Conservation (phyloP, 768 basidiomycete genomes). For the Cyclocybe cylindracea region DNA sequence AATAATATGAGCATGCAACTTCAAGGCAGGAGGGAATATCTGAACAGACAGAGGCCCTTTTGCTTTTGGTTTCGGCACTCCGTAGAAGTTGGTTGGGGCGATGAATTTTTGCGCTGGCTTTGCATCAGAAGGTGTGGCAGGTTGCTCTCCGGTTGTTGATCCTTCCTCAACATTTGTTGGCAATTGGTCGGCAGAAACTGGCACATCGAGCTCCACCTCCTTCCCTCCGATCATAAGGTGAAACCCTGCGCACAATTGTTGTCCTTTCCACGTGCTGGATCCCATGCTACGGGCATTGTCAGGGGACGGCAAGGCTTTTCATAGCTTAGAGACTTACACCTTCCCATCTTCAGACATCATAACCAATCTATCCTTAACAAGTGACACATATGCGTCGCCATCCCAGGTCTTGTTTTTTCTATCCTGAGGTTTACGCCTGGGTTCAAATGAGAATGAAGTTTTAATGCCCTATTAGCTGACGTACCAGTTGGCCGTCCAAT, state of each 20-base stretch:
- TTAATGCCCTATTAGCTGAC: constrained; percentile 2
- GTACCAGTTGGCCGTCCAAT: constrained; percentile 73
- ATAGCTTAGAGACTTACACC: constrained; percentile 43
- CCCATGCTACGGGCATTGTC: constrained; percentile 49
- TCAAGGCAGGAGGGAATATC: not conserved
- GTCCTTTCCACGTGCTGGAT: constrained; percentile 60
- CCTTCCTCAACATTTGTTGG: constrained; percentile 29
- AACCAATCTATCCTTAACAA: constrained; percentile 48
- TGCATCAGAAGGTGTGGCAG: constrained; percentile 15
- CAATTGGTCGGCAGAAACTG: constrained; percentile 50
- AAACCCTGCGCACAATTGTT: constrained; percentile 47
- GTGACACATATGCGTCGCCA: constrained; percentile 67
- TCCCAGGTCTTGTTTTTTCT: constrained; percentile 91
- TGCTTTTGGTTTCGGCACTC: constrained; percentile 34
- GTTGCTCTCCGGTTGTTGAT: not conserved
- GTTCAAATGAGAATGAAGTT: constrained; percentile 1
- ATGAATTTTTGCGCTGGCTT: constrained; percentile 33
- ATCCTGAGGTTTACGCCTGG: constrained; percentile 70
- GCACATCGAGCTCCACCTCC: constrained; percentile 61
- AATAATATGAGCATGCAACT: not conserved
- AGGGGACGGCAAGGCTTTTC: not conserved
- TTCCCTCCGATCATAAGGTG: constrained; percentile 52
- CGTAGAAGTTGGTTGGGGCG: constrained; percentile 66
- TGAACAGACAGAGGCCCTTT: constrained; percentile 51
- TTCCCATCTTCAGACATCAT: constrained; percentile 74